phyloP scores from a whole-genome alignment of 75 land plant genomes.

The Pinus taeda region DNA sequence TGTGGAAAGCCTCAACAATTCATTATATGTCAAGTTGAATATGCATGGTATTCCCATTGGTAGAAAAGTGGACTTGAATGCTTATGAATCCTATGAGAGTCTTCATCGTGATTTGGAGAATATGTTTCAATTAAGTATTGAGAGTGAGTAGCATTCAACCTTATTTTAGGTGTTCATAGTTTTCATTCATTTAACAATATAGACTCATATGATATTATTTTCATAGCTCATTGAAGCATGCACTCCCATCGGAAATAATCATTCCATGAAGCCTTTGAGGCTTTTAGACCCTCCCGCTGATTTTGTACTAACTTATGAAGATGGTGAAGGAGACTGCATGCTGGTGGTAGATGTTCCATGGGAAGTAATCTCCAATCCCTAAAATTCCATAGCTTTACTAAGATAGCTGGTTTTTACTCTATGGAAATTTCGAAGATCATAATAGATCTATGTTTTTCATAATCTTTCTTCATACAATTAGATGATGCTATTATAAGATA shows the following conservation, averaged over 20 bases:
- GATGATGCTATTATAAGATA: no score
- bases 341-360: constrained; percentile 93
- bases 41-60: constrained; percentile 84
- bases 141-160: not conserved
- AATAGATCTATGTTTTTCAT: constrained; percentile 30
- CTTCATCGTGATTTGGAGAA: constrained; percentile 50
- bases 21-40: constrained; percentile 72
- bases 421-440: not conserved
- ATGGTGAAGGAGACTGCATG: constrained; percentile 89
- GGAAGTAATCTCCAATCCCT: constrained; percentile 53
- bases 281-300: constrained; percentile 54
- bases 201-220: not conserved
- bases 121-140: constrained; percentile 46
- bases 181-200: not conserved
- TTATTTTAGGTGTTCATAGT: not conserved
- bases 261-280: constrained; percentile 19
- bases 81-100: constrained; percentile 48
- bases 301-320: constrained; percentile 81
- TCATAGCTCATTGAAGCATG: not conserved
- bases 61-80: constrained; percentile 67
- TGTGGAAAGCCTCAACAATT: not conserved
- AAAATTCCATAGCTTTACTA: not conserved
- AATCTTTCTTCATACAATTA: constrained; percentile 61
- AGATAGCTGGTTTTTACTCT: not conserved
- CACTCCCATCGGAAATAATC: not conserved